These are phyloP conservation scores for Wallacemonas collosoma DNA, from an alignment of 208 protist species.

Conservation along the genomic window DNA sequence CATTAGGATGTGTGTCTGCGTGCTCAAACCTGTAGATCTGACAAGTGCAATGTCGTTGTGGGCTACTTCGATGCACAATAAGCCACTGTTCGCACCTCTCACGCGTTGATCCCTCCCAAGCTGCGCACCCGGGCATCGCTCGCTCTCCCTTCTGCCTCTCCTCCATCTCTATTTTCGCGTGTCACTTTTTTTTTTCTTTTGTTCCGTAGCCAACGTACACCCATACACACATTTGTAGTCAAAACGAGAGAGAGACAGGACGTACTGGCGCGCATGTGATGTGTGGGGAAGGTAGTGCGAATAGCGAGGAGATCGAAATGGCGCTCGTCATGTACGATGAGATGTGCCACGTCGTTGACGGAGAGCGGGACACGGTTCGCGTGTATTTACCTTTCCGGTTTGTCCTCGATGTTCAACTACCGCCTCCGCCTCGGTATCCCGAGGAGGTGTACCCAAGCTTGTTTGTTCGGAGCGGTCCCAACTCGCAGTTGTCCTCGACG, in stretches of 20 bases:
- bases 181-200: no score
- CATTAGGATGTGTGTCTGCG: no score
- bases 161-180: no score
- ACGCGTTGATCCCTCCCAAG: no score
- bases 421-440: constrained; percentile 59
- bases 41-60: no score
- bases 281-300: constrained; percentile 19
- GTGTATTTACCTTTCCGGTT: constrained; percentile 69
- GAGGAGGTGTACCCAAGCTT: constrained; percentile 58
- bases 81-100: no score
- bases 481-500: constrained; percentile 43
- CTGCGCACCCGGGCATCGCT: no score
- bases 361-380: constrained; percentile 31
- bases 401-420: constrained; percentile 65
- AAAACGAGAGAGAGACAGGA: neutral
- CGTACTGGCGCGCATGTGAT: constrained; percentile 7
- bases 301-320: constrained; percentile 72
- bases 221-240: no score
- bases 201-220: no score
- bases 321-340: constrained; percentile 71
- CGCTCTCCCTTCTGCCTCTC: no score
- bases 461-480: constrained; percentile 53
- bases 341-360: constrained; percentile 42
- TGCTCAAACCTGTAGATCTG: no score
- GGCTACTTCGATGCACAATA: no score